Base-by-base conservation (phyloP, 1,284 basidiomycete genomes). In the Cryptococcus sp. region DNA sequence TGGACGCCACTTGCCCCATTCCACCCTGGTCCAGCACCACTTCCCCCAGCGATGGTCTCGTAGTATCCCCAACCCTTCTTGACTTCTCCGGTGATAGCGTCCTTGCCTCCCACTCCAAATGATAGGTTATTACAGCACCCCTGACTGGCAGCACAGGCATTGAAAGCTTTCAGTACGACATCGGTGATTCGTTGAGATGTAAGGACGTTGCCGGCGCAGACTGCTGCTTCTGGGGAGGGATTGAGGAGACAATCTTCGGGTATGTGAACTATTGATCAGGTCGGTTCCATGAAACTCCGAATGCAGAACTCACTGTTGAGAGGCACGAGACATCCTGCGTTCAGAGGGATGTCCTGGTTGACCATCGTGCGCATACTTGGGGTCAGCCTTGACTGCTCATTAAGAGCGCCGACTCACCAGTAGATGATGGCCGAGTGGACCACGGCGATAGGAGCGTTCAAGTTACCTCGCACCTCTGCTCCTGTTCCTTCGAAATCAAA, bases 341-440 rank as follows among this genome's bases (percentile, higher is more conserved):
- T 97, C 23, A 98, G 80, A 3, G 93, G 93, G 45, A 97, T 97
- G 64, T 96, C 92, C 25, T 84, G 75, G 63, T 90, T 85, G 22
- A 96, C 80, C 92, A 98, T 96, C 10, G 89, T 81, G 24, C 93
- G 83, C 81, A 97, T 34, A 16, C 32, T 34, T 9, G 9, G 10
- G 85, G 75, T 88, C 77, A 23, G 18, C 46, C 18, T 18, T 28
- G 10, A 18, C 7, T 1, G 34, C 7, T 2, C 4, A 16, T 10
- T 34, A 34, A 9, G 32, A 34, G 32, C 32, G 9, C 10, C 16
- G 16, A 34, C 32, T 9, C 16, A 62, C 60, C 66, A 90, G 75
- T 98, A 98, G 62, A 98, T 94, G 56, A 97, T 86, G 1, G 93
- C 91, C 1, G 88, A 88, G 70, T 92, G 88, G 1, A 88, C 87